Conservation (phyloP, 1,139 yeast genomes). For the Geotrichum restrictum region DNA sequence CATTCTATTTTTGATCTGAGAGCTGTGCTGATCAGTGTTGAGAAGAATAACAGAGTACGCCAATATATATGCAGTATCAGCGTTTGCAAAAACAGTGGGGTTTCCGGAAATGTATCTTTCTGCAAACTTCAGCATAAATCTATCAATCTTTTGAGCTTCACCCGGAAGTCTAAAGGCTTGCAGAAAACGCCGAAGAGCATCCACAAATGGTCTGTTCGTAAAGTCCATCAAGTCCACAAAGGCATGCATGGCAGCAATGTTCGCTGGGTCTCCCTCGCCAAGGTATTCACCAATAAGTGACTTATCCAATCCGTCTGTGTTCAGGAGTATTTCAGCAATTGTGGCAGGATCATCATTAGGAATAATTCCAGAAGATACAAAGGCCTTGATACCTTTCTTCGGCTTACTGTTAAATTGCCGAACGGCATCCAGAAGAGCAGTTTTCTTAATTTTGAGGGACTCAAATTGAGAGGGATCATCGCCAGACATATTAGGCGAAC, state of each 20-base stretch:
- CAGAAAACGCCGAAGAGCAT: constrained; percentile 75
- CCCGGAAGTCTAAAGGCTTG: constrained; percentile 94
- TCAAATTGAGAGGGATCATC: constrained; percentile 88
- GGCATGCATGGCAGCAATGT: constrained; percentile 83
- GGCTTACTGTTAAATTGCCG: constrained; percentile 81
- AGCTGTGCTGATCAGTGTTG: constrained; percentile 90
- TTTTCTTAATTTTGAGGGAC: constrained; percentile 75
- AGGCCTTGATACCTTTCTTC: constrained; percentile 64
- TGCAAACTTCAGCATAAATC: constrained; percentile 95
- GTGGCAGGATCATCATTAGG: constrained; percentile 55
- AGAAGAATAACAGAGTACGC: constrained; percentile 91
- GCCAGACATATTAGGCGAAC: constrained; percentile 19
- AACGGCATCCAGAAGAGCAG: constrained; percentile 63
- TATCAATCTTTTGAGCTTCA: constrained; percentile 94
- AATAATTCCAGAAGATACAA: constrained; percentile 63
- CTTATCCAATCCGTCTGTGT: constrained; percentile 79
- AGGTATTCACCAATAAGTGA: constrained; percentile 83
- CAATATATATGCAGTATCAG: constrained; percentile 88
- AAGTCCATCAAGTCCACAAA: constrained; percentile 89
- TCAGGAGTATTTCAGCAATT: constrained; percentile 70
- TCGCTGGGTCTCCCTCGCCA: constrained; percentile 82
- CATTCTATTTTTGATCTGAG: constrained; percentile 83
- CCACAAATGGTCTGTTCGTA: constrained; percentile 64
- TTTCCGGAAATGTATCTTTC: constrained; percentile 86
- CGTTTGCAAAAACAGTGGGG: constrained; percentile 79